A percentile compares a stretch with the other conserved stretches of the same genome.
Conservation (phyloP, 331 rosid species). For the Telfairia occidentalis region DNA sequence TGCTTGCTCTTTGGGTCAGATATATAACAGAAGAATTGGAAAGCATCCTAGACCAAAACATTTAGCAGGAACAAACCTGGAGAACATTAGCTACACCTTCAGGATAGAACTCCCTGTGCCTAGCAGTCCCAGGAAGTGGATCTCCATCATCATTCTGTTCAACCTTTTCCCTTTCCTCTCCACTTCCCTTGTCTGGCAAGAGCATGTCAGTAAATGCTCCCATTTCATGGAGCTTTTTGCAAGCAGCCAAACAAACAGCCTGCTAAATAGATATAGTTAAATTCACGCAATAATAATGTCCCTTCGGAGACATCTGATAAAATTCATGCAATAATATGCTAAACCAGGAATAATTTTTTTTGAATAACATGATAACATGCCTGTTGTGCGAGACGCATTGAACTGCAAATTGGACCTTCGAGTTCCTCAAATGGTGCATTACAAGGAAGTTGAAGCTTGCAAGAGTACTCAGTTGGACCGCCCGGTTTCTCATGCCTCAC, state of each 20-base stretch:
- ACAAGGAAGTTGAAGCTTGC: constrained; percentile 98
- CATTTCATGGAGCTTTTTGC: constrained; percentile 97
- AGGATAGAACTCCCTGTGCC: constrained; percentile 98
- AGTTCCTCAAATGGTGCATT: constrained; percentile 97
- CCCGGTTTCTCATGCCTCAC: constrained; percentile 82
- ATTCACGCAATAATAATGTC: constrained; percentile 15
- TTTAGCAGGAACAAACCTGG: constrained; percentile 46
- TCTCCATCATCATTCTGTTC: constrained; percentile 84
- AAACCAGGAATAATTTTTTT: constrained; percentile 13
- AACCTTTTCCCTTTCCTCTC: constrained; percentile 79
- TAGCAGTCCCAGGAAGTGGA: constrained; percentile 96
- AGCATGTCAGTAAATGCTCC: constrained; percentile 99
- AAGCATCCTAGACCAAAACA: background rate
- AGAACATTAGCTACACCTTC: constrained; percentile 94
- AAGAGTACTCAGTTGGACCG: constrained; percentile 77
- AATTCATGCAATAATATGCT: constrained; percentile 15
- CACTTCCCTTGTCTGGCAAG: constrained; percentile 99
- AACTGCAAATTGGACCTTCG: constrained; percentile 87
- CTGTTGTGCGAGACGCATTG: constrained; percentile 98
- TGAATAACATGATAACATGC: constrained; percentile 26
- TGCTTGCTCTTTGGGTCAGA: background rate
- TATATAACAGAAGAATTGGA: background rate
- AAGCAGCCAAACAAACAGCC: constrained; percentile 98
- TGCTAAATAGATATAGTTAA: constrained; percentile 26
- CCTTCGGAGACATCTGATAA: no score